Base-by-base conservation (phyloP, 495 filamentous ascomycete species). In the Daldinia grandis region DNA sequence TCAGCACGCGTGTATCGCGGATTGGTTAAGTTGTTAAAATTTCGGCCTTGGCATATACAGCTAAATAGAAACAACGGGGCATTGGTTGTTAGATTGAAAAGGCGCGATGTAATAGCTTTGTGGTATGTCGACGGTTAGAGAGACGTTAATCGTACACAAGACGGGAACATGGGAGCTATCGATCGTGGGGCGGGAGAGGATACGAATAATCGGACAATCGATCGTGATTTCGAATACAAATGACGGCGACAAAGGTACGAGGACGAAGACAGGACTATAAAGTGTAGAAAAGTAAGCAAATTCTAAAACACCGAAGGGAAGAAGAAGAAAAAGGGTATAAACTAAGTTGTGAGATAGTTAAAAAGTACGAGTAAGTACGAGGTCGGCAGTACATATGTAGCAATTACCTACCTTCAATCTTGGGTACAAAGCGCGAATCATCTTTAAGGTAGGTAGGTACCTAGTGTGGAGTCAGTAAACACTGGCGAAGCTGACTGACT, bases 401-500 rank as follows among this genome's bases (percentile, higher is more conserved):
- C 19, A 47, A 24, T 24, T 33, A 30, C n/a, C 15, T 44, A 44
- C 42, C 31, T 53, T 59, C 6, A 17, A 40, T 44, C 49, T 50
- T 66, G 51, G 49, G 38, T 64, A 49, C 44, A 30, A 62, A 47
- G 58, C 66, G 66, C 66, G 59, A 68, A 68, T 63, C 66, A 49
- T 31, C 51, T 58, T 57, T 57, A 68, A 40, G n/a, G n/a, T n/a
- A n/a, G n/a, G n/a, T n/a, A n/a, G n/a, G n/a, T n/a, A n/a, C n/a
- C 58, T 68, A 21, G 42, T 68, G 66, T 68, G 66, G 66, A 63
- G 66, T 63, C 17, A 58, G 66, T 63, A 69, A 63, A 63, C 59
- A 69, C 54, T 56, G 28, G 27, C 37, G n/a, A 35, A 49, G 30
- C 25, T 47, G 51, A 19, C 9, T 31, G 28, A 27, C 27, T 55